These are phyloP conservation scores for Mycena sanguinolenta DNA, from an alignment of 768 basidiomycete genomes.

Conservation along the genomic window DNA sequence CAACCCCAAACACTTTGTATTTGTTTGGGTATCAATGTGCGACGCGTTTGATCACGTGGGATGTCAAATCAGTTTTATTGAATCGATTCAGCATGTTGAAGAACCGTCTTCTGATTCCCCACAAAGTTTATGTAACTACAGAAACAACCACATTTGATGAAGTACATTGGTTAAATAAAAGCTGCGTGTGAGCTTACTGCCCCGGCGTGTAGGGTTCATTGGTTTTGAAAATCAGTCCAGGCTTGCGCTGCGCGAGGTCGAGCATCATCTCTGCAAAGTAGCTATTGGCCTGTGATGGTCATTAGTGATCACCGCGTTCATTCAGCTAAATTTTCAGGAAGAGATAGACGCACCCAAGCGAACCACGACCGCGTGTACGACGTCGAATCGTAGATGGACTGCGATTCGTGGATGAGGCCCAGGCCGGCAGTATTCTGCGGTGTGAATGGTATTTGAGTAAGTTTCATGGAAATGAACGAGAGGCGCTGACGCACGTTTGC, in stretches of 20 bases:
- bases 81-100: no score
- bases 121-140: no score
- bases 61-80: no score
- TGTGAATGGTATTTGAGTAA: no score
- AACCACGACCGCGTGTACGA: conserved; percentile 26
- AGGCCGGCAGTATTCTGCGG: conserved; percentile 33
- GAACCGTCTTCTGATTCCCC: no score
- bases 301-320: background rate
- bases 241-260: conserved; percentile 81
- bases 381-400: conserved; percentile 21
- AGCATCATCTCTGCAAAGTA: conserved; percentile 88
- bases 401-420: conserved; percentile 32
- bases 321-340: no score
- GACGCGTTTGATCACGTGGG: no score
- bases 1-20: no score
- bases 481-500: conserved; percentile 72
- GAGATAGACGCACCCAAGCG: conserved; percentile 18
- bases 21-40: no score
- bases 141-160: no score
- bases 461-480: background rate
- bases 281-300: conserved; percentile 61
- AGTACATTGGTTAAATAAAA: no score
- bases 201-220: conserved; percentile 69
- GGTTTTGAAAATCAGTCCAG: conserved; percentile 71
- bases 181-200: no score